These are phyloP conservation scores for Phytopythium kandeliae DNA, from an alignment of 352 stramenopile species.

Conservation along the genomic window DNA sequence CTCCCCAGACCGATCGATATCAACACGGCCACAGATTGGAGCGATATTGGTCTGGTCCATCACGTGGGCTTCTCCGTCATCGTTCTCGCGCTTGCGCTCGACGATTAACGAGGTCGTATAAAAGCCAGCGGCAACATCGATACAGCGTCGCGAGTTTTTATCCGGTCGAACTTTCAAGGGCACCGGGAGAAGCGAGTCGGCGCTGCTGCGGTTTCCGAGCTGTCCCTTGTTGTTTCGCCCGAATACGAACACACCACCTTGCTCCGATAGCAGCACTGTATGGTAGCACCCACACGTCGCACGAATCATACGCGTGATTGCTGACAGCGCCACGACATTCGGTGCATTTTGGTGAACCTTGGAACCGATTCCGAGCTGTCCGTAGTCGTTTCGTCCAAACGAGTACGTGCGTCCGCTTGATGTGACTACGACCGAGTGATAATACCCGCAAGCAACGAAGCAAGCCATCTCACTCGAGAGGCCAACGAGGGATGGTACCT, in stretches of 20 bases:
- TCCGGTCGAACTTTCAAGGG: conserved; percentile 78
- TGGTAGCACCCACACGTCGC: conserved; percentile 86
- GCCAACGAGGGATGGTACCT: conserved; percentile 46
- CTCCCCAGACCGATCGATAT: conserved; percentile 83
- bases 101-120: conserved; percentile 86
- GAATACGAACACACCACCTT: conserved; percentile 82
- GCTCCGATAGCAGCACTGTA: conserved; percentile 76
- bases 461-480: conserved; percentile 68
- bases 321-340: conserved; percentile 61
- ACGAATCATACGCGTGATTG: conserved; percentile 62
- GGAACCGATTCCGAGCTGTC: conserved; percentile 77
- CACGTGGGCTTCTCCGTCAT: conserved; percentile 54
- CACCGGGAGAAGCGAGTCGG: conserved; percentile 75
- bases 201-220: conserved; percentile 78
- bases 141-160: conserved; percentile 66
- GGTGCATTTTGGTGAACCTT: conserved; percentile 81
- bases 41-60: conserved; percentile 65
- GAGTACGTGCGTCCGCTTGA: conserved; percentile 59
- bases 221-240: conserved; percentile 88
- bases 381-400: conserved; percentile 87
- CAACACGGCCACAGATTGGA: conserved; percentile 70
- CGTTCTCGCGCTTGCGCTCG: conserved; percentile 78
- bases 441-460: conserved; percentile 85
- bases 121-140: conserved; percentile 82
- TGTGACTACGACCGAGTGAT: conserved; percentile 75